Base-by-base conservation (phyloP, 108 stramenopile species). In the Nitzschia putrida region DNA sequence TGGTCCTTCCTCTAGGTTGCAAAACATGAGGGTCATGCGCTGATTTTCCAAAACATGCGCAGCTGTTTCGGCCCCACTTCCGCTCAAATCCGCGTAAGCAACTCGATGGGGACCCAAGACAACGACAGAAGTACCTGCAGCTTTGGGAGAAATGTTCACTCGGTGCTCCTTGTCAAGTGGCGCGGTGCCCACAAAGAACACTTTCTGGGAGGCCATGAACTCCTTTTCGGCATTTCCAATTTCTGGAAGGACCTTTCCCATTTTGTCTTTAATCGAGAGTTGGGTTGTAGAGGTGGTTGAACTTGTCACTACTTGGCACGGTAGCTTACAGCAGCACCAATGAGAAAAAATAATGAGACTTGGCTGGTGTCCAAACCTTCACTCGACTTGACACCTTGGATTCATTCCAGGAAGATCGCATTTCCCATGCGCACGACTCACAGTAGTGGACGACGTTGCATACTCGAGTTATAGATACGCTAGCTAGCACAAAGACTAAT, bases 131-230 rank as follows among this genome's bases (percentile, higher is more conserved):
- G 60, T n/a, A 3, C 61, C 61, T n/a, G 71, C 53, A 2, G 76
- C 66, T 51, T 83, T 83, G 78, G 82, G 82, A 11, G 71, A 73
- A 24, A 83, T 50, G 50, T 74, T 76, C 41, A 83, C 77, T 40
- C 54, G 70, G 54, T 76, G 68, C 13, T 70, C 23, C 4, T 16
- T 12, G 22, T 13, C n/a, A 4, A 76, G 61, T 11, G 82, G 82
- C 21, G 82, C 82, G 4, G 78, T 74, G 10, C 75, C 82, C 40
- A 80, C 79, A 57, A 83, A 83, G 71, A 83, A 83, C 13, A 83
- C 82, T 22, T 79, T 66, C 55, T 80, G 79, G 50, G 65, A 67
- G 18, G 52, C 76, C 23, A 77, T 71, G 41, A 71, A 77, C 8
- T 41, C 64, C 14, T 29, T 51, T 20, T 70, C 68, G 29, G 25